A percentile compares a stretch with the other conserved stretches of the same genome.
phyloP scores from a whole-genome alignment of 108 stramenopile species.

The Pseudonitzschia multiseries region DNA sequence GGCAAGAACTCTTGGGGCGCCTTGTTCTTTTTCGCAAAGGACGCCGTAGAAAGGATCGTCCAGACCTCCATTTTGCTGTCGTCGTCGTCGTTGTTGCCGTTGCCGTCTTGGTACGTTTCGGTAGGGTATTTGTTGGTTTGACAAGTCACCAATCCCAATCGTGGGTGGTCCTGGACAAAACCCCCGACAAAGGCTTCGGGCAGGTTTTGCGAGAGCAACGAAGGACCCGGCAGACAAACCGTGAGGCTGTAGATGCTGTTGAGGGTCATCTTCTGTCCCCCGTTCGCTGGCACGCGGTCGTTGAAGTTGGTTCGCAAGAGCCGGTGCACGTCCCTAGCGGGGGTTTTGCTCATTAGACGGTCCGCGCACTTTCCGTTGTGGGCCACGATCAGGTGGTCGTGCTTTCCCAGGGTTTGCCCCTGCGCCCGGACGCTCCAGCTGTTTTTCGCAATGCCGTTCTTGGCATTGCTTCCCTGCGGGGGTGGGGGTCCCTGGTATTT shows the following conservation, averaged over 20 bases:
- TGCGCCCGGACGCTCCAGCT: slow-evolving; percentile 63
- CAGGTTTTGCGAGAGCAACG: slow-evolving; percentile 31
- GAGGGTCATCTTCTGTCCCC: slow-evolving; percentile 80
- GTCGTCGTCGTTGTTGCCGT: slow-evolving; percentile 15
- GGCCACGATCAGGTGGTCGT: slow-evolving; percentile 73
- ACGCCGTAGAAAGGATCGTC: slow-evolving; percentile 74
- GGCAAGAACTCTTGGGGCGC: slow-evolving; percentile 84
- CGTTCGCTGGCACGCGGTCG: slow-evolving; percentile 57
- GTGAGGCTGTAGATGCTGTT: slow-evolving; percentile 73
- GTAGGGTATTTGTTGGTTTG: slow-evolving; percentile 65
- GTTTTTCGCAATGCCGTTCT: slow-evolving; percentile 6
- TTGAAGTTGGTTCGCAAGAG: slow-evolving; percentile 74
- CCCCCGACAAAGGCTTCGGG: slow-evolving; percentile 44
- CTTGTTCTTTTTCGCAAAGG: slow-evolving; percentile 77
- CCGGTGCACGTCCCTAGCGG: slow-evolving; percentile 63
- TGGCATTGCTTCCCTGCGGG: slow-evolving; percentile 1
- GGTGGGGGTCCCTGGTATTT: slow-evolving; percentile 32
- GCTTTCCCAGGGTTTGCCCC: slow-evolving; percentile 53
- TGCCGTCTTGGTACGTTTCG: slow-evolving; percentile 16
- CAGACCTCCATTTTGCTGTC: slow-evolving; percentile 58
- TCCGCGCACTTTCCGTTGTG: slow-evolving; percentile 94
- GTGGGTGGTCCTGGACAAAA: slow-evolving; percentile 66
- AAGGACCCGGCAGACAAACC: slow-evolving; percentile 44
- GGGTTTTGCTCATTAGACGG: slow-evolving; percentile 80
- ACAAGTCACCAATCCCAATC: slow-evolving; percentile 56